A percentile compares a stretch with the other conserved stretches of the same genome.
Evolutionary conservation across 352 stramenopile genomes (phyloP).

Genomic region (Phytophthora litchii): DNA sequence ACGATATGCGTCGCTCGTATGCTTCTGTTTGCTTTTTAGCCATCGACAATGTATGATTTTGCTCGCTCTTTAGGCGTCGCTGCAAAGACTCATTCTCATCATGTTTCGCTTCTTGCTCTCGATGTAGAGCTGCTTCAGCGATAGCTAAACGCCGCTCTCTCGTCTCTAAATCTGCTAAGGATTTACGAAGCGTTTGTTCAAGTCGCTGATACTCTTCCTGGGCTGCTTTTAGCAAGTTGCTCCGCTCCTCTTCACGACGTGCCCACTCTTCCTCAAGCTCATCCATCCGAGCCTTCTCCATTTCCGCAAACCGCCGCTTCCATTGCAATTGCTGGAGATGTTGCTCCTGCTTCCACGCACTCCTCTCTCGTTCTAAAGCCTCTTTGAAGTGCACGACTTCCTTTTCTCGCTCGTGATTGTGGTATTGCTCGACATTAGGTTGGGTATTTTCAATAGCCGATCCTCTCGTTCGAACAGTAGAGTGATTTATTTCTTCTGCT

Average conservation of each 20-base stretch:
- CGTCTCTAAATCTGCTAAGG: conserved; percentile 62
- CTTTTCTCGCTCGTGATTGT: conserved; percentile 12
- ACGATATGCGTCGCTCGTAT: conserved; percentile 46
- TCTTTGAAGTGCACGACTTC: conserved; percentile 40
- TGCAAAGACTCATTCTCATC: conserved; percentile 68
- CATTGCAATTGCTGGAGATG: conserved; percentile 54
- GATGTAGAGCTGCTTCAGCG: conserved; percentile 56
- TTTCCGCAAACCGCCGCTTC: conserved; percentile 57
- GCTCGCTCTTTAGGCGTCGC: conserved; percentile 68
- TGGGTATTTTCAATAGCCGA: not conserved
- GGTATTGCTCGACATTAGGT: conserved; percentile 5
- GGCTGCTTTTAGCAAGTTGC: conserved; percentile 47
- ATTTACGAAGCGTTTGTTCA: conserved; percentile 61
- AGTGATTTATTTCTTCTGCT: conserved; percentile 18
- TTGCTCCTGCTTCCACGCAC: conserved; percentile 54
- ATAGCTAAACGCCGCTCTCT: conserved; percentile 62
- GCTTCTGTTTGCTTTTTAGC: conserved; percentile 61
- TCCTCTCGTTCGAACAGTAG: conserved; percentile 1
- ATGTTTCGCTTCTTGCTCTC: conserved; percentile 54
- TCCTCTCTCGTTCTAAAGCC: conserved; percentile 42
- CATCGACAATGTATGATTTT: conserved; percentile 55
- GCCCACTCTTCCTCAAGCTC: conserved; percentile 84
- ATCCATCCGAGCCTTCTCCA: conserved; percentile 72
- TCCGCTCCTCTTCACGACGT: conserved; percentile 75
- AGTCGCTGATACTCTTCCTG: conserved; percentile 77